phyloP scores from a whole-genome alignment of 768 basidiomycete species.

The Leccinum boreale region DNA sequence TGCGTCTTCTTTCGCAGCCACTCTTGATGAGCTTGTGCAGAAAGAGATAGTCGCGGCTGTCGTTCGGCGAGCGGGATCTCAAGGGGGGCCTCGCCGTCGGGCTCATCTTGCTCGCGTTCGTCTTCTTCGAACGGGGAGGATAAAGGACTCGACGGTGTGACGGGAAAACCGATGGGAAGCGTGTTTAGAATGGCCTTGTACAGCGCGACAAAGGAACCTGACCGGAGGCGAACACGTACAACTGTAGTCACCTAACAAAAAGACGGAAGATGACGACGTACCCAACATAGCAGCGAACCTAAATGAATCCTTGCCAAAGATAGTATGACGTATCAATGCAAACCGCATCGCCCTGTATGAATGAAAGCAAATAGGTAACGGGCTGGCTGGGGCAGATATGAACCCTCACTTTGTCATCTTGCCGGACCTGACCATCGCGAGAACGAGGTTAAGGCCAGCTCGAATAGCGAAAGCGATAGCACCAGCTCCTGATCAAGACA shows the following conservation, averaged over 20 bases:
- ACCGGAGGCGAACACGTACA: neutral
- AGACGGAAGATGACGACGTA: conserved; percentile 20
- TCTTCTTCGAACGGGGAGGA: conserved; percentile 33
- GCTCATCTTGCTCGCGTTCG: conserved; percentile 25
- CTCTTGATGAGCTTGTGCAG: conserved; percentile 58
- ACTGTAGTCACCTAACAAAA: neutral
- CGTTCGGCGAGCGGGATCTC: conserved; percentile 29
- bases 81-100: conserved; percentile 3
- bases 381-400: neutral
- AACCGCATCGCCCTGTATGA: conserved; percentile 57
- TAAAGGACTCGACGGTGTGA: conserved; percentile 21
- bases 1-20: conserved; percentile 65
- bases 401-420: conserved; percentile 57
- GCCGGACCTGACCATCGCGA: conserved; percentile 72
- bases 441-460: conserved; percentile 76
- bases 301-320: conserved; percentile 80
- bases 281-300: conserved; percentile 89
- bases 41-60: conserved; percentile 55
- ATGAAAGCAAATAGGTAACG: neutral
- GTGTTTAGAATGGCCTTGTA: conserved; percentile 81
- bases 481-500: conserved; percentile 62
- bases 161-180: conserved; percentile 66
- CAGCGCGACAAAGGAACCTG: conserved; percentile 71
- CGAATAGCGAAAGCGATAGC: conserved; percentile 78
- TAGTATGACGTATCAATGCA: conserved; percentile 69